Evolutionary conservation across 2,329 filamentous ascomycete genomes (phyloP).

Genomic region (Teratosphaeria zuluensis): DNA sequence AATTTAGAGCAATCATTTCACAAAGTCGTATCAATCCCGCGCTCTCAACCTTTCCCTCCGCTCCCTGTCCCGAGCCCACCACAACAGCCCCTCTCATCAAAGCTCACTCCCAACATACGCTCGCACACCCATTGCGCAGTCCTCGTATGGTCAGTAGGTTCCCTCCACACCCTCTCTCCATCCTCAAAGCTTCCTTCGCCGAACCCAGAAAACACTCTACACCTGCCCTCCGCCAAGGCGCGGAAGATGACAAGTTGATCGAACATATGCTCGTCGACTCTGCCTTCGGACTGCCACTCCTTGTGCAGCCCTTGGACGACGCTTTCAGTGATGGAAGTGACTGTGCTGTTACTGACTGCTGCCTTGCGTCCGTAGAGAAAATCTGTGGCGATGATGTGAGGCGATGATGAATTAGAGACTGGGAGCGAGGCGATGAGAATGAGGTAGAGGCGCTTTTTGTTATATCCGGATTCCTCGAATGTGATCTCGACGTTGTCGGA

Average conservation of each 20-base stretch:
- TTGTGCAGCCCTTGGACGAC: conserved; percentile 36
- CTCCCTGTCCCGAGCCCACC: conserved; percentile 26
- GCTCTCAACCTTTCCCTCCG: too few relatives aligned
- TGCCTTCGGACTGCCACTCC: conserved; percentile 39
- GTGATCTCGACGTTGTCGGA: conserved; percentile 5
- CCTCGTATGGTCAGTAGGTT: conserved; percentile 35
- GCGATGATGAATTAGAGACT: conserved; percentile 6
- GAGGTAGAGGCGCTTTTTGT: conserved; percentile 36
- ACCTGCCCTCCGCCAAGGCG: conserved; percentile 39
- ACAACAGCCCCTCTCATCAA: conserved; percentile 28
- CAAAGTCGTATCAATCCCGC: too few relatives aligned
- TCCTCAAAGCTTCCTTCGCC: conserved; percentile 7
- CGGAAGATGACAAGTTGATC: conserved; percentile 54
- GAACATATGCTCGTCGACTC: conserved; percentile 45
- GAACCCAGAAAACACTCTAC: conserved; percentile 20
- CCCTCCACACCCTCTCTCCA: conserved; percentile 11
- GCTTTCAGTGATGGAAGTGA: conserved; percentile 29
- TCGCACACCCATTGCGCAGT: conserved; percentile 38
- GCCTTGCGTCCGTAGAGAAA: conserved; percentile 36
- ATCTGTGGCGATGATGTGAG: conserved; percentile 42
- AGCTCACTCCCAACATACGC: conserved; percentile 29
- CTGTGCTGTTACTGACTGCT: conserved; percentile 7
- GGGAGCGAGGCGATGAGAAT: conserved; percentile 37
- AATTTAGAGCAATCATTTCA: too few relatives aligned
- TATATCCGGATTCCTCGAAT: conserved; percentile 14